Evolutionary conservation across 1,139 yeast genomes (phyloP), one percentile per base, ranked within the genome.

Genomic region (Yarrowia galli): DNA sequence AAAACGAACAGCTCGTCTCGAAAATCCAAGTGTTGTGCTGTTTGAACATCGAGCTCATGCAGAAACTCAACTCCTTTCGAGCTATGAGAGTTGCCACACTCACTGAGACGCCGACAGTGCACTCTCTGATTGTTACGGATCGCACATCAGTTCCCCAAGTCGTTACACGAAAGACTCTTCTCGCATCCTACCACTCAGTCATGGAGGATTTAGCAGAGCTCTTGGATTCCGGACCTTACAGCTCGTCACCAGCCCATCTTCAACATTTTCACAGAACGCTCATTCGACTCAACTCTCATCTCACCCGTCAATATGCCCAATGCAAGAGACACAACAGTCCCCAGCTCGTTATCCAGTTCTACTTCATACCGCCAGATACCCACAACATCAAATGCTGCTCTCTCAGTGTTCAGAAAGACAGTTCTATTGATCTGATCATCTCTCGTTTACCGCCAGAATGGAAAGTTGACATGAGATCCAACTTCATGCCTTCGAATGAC

Each of bases 381-480:
- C 22, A n/a, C 3, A 6, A 9, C 0, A 3, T 16, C 8, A 28
- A 18, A 6, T 18, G 16, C 8, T 35, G 25, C 15, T 7, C 2
- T 36, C 58, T 51, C 25, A 6, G n/a, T 2, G 58, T 22, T 13
- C 42, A 35, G 15, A 51, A 36, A 51, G 58, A 51, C 25, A 20
- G 43, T 35, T 42, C 58, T 9, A 15, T 51, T 22, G 43, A 51
- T 9, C 58, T 35, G 2, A 51, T 36, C 13, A 25, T 51, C n/a
- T 51, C 58, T 7, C 25, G 8, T 9, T 18, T 51, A 6, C 58
- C 58, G 0, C 2, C 28, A 2, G 43, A 51, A 9, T 51, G 58
- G 58, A 35, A 16, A 13, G 58, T 51, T 15, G 36, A 42, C 13
- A 35, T 51, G 42, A 20, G 28, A 3, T 35, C 43, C 10, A 35